A percentile compares a stretch with the other conserved stretches of the same genome.
These are phyloP conservation scores for Curvularia eragrostidis DNA, from an alignment of 2,329 filamentous ascomycete species.

Conservation along the genomic window DNA sequence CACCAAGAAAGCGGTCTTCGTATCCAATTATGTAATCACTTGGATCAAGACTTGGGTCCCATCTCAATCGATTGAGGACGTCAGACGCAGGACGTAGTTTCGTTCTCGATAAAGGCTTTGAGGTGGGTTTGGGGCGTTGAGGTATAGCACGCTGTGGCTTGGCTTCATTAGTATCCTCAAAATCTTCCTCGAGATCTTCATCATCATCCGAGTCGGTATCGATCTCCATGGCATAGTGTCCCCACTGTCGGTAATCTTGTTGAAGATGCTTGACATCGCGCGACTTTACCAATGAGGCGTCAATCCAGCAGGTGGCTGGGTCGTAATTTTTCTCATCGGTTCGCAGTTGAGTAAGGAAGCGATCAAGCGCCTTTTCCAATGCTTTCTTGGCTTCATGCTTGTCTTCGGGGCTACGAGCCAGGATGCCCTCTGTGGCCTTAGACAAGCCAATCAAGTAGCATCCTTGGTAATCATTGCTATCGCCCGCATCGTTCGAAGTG, in stretches of 20 bases:
- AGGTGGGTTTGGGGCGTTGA: constrained; percentile 23
- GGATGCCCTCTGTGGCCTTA: constrained; percentile 13
- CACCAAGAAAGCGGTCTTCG: constrained; percentile 60
- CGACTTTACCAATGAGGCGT: constrained; percentile 40
- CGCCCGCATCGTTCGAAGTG: constrained; percentile 16
- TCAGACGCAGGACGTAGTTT: constrained; percentile 52
- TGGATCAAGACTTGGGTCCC: constrained; percentile 56
- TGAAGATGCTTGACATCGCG: constrained; percentile 50
- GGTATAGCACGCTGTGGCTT: constrained; percentile 25
- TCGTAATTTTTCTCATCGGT: constrained; percentile 49
- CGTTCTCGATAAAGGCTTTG: constrained; percentile 30
- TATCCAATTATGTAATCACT: constrained; percentile 61
- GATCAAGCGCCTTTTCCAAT: constrained; percentile 49
- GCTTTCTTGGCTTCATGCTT: constrained; percentile 53
- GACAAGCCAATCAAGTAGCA: constrained; percentile 68
- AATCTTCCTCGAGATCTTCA: constrained; percentile 25
- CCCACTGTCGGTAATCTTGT: constrained; percentile 60
- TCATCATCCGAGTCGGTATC: constrained; percentile 51
- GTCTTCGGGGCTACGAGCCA: constrained; percentile 42
- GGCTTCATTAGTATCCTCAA: constrained; percentile 17
- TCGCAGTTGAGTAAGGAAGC: constrained; percentile 46
- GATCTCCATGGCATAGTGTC: constrained; percentile 54
- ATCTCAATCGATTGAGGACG: constrained; percentile 58
- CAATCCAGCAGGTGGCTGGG: constrained; percentile 44
- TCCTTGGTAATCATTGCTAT: constrained; percentile 61